Evolutionary conservation across 2,329 filamentous ascomycete genomes (phyloP), one percentile per base, ranked within the genome.

Genomic region (Hirsutella rhossiliensis): DNA sequence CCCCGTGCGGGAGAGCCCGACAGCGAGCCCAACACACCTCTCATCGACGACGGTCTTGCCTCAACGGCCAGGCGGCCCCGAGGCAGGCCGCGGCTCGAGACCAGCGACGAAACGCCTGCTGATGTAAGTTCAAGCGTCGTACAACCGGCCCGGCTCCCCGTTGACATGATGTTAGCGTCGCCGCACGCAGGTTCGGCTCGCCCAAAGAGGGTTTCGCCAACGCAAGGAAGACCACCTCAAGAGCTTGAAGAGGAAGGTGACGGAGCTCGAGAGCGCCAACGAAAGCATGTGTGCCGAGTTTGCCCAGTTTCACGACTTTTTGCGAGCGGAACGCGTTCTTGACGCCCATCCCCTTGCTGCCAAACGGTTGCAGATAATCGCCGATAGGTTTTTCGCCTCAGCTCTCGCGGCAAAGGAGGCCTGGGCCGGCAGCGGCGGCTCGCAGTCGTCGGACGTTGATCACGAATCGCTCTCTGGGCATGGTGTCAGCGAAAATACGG

Each of bases 201-300:
- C 88, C 2, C 88, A 94, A 60, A 72, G 87, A 51, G 87, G 87
- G 1, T 94, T 94, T 57, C 78, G 88, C 15, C 78, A 84, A 55
- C 80, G 88, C 42, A 94, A 94, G 62, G 88, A 94, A 57, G 82
- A 75, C 19, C 84, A 84, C 5, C 90, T 94, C 45, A 74, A 78
- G 27, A 78, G 76, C 1, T 70, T 94, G 11, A 82, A 87, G 56
- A 73, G 76, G 43, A 74, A 81, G 48, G 84, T 90, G 23, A 68
- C 79, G 43, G 72, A 76, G 20, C 73, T 94, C n/a, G 76, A 82
- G 46, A 70, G 72, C 13, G 77, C 75, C 19, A 82, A 89, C 47
- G 75, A 84, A 45, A 76, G 83, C 52, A 87, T 94, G 80, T 82
- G 77, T 62, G 78, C 72, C 42, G 75, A 78, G 0, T 88, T 94